Base-by-base conservation (phyloP, 192 early-diverging fungal species). In the Podochytrium sp. region DNA sequence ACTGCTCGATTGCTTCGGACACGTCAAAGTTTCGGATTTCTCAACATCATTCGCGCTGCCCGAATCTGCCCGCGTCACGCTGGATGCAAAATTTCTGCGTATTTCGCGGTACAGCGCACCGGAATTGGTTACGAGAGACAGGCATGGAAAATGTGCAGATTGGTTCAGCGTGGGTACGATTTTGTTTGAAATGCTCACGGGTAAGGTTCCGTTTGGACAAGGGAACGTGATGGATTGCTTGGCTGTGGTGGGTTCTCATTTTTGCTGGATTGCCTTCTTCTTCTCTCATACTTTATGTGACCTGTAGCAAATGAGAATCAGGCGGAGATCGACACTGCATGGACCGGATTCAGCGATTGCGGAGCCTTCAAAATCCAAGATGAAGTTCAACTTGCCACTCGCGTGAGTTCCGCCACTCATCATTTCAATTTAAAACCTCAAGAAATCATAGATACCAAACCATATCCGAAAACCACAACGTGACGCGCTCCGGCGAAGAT, bases 1-100 rank as follows among this genome's bases (percentile, higher is more conserved):
- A 30, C 66, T 93, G 35, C 71, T 94, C 25, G 92, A 93, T 68
- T 84, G 78, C 0, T 82, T 82, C 43, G 92, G 92, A 2, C 92
- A 93, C 64, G 81, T 92, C 59, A 91, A 91, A 73, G 85, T 93
- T 47, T 74, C 61, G 7, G 72, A 75, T 47, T 75, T 75, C 39
- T 47, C 64, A 14, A 65, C 57, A 6, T 23, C 60, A 6, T 23
- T 64, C 33, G 18, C n/a, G n/a, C 23, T 60, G 12, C 4, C 51
- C 6, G 72, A 74, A n/a, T 14, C 12, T 0, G 51, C 50, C 27
- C 35, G 43, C 25, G 30, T 7, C 14, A 74, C 72, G n/a, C n/a
- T 16, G 12, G 53, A 74, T 38, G 34, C 2, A 6, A 68, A 60
- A 40, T 47, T 59, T 64, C 43, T 63, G n/a, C 32, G 57, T 0